phyloP scores from a whole-genome alignment of 768 basidiomycete species.

The Hypsizygus marmoreus region DNA sequence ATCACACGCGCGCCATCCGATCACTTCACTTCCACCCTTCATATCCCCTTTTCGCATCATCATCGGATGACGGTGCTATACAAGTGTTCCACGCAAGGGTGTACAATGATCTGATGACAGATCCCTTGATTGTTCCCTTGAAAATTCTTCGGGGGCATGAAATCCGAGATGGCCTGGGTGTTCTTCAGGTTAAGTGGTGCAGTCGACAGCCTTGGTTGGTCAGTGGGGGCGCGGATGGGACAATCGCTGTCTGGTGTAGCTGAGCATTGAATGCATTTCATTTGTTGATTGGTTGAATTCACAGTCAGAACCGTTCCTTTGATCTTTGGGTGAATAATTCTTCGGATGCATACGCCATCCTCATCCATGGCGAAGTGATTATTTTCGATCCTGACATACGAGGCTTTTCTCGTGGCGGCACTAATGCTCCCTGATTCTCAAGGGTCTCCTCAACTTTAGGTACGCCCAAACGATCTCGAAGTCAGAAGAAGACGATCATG shows the following conservation, averaged over 20 bases:
- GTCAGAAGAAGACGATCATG: not conserved
- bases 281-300: too few species aligned
- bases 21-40: slow-evolving; percentile 91
- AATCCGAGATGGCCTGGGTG: slow-evolving; percentile 84
- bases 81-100: slow-evolving; percentile 97
- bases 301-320: too few species aligned
- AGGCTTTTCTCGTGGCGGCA: not conserved
- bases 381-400: not conserved
- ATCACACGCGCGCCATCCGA: slow-evolving; percentile 92
- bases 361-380: too few species aligned
- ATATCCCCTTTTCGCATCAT: slow-evolving; percentile 94
- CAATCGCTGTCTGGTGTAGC: slow-evolving; percentile 86
- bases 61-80: slow-evolving; percentile 95
- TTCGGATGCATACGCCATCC: too few species aligned
- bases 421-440: slow-evolving; percentile 7
- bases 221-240: slow-evolving; percentile 91
- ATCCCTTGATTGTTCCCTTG: slow-evolving; percentile 95
- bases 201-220: slow-evolving; percentile 90
- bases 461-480: not conserved
- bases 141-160: slow-evolving; percentile 95
- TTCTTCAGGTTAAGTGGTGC: slow-evolving; percentile 90
- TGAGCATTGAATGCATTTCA: slow-evolving; percentile 30
- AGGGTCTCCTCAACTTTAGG: not conserved
- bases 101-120: slow-evolving; percentile 93
- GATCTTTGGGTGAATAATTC: too few species aligned